Evolutionary conservation across 192 early-diverging fungal genomes (phyloP).

Genomic region (Rhizophagus clarus): DNA sequence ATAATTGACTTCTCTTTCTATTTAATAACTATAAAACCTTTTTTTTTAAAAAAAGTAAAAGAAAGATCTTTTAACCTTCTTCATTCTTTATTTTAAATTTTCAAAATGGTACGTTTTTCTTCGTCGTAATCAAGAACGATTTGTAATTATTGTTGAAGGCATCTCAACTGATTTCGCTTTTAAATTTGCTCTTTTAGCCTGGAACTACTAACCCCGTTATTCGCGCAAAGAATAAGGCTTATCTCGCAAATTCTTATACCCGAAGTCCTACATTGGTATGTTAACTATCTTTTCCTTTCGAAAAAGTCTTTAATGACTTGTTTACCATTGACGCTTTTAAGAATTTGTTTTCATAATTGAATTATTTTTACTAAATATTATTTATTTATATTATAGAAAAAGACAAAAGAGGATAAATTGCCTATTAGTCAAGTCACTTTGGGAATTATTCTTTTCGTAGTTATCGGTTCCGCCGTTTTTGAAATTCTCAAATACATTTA

Average conservation of each 20-base stretch:
- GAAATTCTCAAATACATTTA: conserved; percentile 25
- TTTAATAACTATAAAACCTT: background rate
- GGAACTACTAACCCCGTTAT: conserved; percentile 12
- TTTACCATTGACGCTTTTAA: too few relatives aligned
- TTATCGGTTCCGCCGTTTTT: conserved; percentile 16
- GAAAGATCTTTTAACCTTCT: background rate
- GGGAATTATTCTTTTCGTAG: conserved; percentile 24
- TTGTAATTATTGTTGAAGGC: too few relatives aligned
- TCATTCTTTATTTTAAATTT: background rate
- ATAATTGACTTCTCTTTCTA: too few relatives aligned
- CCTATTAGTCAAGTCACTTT: conserved; percentile 10
- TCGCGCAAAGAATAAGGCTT: conserved; percentile 16
- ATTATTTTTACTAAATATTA: background rate
- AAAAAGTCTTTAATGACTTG: too few relatives aligned
- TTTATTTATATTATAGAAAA: background rate
- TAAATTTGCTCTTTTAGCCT: background rate
- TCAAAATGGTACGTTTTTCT: background rate
- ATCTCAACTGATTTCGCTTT: background rate
- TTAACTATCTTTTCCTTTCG: background rate
- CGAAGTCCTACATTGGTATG: conserved; percentile 3
- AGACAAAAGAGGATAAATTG: background rate
- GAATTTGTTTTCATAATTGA: too few relatives aligned
- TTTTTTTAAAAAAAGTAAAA: background rate
- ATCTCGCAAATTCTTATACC: background rate
- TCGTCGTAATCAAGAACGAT: too few relatives aligned